Evolutionary conservation across 208 protist species (phyloP).

Genomic region (Porcisia hertigi): DNA sequence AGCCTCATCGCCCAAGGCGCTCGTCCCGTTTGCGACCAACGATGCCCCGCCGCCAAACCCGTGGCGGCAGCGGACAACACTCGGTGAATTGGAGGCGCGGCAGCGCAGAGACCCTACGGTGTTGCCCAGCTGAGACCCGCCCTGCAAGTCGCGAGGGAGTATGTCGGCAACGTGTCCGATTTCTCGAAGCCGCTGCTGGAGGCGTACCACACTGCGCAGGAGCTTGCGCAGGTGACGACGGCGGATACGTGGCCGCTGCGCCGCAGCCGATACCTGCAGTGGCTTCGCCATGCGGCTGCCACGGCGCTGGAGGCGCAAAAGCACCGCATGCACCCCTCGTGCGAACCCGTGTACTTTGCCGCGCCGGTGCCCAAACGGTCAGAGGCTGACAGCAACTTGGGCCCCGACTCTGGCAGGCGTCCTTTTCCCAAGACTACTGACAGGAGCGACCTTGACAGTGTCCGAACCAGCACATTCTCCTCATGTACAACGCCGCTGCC

Average conservation of each 20-base stretch:
- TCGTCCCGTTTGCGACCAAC: not conserved
- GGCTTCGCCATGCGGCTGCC: conserved; percentile 19
- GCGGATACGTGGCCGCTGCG: conserved; percentile 28
- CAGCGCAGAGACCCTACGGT: conserved; percentile 1
- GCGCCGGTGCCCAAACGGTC: not conserved
- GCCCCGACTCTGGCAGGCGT: too few species aligned
- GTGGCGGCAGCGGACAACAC: conserved; percentile 8
- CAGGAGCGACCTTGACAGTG: not conserved
- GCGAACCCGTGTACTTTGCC: not conserved
- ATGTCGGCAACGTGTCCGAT: too few species aligned
- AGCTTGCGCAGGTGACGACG: conserved; percentile 5
- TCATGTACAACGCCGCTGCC: not conserved
- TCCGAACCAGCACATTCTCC: not conserved
- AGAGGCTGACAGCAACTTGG: too few species aligned
- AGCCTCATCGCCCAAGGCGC: not conserved
- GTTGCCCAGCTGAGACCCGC: conserved; percentile 15
- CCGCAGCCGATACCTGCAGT: conserved; percentile 21
- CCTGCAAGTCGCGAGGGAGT: not conserved
- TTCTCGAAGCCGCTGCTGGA: conserved; percentile 19
- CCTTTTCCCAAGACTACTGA: too few species aligned
- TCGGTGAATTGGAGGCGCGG: conserved; percentile 7
- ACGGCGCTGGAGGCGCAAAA: not conserved
- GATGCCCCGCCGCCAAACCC: conserved; percentile 3
- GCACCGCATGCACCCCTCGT: not conserved
- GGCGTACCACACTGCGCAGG: conserved; percentile 19